Conservation (phyloP, 352 stramenopile genomes). For the Phytophthora pini region DNA sequence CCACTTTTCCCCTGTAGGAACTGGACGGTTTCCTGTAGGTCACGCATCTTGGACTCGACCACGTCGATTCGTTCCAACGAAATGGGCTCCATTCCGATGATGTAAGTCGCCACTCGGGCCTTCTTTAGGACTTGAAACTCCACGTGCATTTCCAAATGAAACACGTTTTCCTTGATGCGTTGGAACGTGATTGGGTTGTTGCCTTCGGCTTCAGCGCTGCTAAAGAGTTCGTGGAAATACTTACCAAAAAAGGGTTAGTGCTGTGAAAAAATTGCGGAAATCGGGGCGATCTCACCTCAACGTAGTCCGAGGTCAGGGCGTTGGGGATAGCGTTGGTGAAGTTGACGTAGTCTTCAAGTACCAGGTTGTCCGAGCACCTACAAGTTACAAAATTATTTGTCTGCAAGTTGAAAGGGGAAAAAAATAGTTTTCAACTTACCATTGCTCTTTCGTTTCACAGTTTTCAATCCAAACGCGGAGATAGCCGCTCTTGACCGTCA, state of each 20-base stretch:
- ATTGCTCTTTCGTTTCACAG: slow-evolving; percentile 16
- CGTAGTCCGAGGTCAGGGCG: slow-evolving; percentile 7
- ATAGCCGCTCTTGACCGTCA: slow-evolving; percentile 8
- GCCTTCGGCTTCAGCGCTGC: background rate
- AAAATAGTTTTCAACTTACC: background rate
- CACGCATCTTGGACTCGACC: slow-evolving; percentile 24
- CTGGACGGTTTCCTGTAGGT: slow-evolving; percentile 9
- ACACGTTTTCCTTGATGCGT: background rate
- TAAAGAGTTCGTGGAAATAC: slow-evolving; percentile 16
- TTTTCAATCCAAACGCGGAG: slow-evolving; percentile 18
- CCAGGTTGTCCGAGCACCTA: background rate
- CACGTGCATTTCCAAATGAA: slow-evolving; percentile 3
- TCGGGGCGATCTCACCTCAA: slow-evolving; percentile 2
- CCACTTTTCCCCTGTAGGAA: slow-evolving; percentile 1
- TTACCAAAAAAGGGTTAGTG: background rate
- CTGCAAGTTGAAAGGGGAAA: too few relatives aligned
- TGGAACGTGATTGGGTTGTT: slow-evolving; percentile 10
- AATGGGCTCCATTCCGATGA: slow-evolving; percentile 11
- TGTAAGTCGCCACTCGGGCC: slow-evolving; percentile 9
- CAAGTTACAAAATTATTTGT: too few relatives aligned
- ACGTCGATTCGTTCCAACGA: slow-evolving; percentile 15
- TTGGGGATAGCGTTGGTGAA: slow-evolving; percentile 13
- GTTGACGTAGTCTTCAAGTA: slow-evolving; percentile 9
- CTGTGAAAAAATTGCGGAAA: background rate
- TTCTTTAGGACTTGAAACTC: slow-evolving; percentile 15